Conservation (phyloP, 2,329 filamentous ascomycete species). For the Phaeosphaeriaceae sp. region DNA sequence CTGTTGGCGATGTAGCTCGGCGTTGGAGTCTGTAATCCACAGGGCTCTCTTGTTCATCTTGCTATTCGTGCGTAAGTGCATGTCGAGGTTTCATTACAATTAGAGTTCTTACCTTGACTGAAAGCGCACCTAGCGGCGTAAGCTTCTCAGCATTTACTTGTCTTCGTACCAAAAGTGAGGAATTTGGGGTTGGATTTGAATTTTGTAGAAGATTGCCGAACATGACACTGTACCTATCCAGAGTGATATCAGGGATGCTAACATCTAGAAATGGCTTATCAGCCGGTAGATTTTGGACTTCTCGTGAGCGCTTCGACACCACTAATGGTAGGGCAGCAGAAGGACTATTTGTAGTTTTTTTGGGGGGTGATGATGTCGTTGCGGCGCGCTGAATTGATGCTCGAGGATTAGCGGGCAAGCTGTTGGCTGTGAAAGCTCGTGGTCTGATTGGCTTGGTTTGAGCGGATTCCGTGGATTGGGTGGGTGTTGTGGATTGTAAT, state of each 20-base stretch:
- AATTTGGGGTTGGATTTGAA: conserved; percentile 27
- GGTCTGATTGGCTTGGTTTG: conserved; percentile 7
- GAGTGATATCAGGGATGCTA: conserved; percentile 77
- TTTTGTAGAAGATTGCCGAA: conserved; percentile 74
- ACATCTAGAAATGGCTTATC: conserved; percentile 64
- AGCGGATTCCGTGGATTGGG: too few relatives aligned
- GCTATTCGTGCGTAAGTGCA: conserved; percentile 18
- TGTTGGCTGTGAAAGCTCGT: conserved; percentile 27
- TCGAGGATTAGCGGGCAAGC: conserved; percentile 20
- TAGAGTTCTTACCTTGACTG: conserved; percentile 38
- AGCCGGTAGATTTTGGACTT: conserved; percentile 8
- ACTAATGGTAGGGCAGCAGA: conserved; percentile 26
- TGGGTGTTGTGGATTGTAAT: conserved; percentile 4
- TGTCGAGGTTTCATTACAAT: neutral
- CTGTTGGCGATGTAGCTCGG: conserved; percentile 42
- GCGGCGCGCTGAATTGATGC: conserved; percentile 19
- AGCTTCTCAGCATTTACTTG: conserved; percentile 43
- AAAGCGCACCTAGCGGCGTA: conserved; percentile 41
- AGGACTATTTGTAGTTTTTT: conserved; percentile 9
- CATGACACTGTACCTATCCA: conserved; percentile 96
- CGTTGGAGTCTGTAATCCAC: conserved; percentile 31
- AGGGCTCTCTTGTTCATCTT: conserved; percentile 19
- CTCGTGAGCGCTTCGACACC: conserved; percentile 16
- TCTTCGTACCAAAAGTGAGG: conserved; percentile 43
- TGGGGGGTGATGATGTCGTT: conserved; percentile 23